Conservation (phyloP, 345 rosid species). For the Ceriops tagal region DNA sequence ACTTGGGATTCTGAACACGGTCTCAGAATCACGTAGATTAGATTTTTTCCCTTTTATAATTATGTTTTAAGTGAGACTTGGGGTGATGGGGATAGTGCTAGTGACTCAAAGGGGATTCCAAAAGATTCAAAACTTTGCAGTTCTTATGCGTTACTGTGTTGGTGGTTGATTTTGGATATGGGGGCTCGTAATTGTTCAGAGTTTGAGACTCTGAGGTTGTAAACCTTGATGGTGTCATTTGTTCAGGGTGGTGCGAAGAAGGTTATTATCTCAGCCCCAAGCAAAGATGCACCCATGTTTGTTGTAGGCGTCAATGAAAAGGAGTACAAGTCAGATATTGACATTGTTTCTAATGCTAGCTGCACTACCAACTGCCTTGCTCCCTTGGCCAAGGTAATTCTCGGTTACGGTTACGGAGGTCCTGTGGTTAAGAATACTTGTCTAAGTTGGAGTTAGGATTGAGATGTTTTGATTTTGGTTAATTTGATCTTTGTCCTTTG, state of each 20-base stretch:
- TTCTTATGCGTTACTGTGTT: no score
- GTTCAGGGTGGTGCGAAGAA: slow-evolving; percentile 93
- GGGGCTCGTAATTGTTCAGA: no score
- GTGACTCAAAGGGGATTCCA: no score
- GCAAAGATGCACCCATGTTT: slow-evolving; percentile 96
- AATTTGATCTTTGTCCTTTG: not conserved
- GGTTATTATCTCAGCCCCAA: slow-evolving; percentile 85
- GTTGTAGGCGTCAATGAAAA: slow-evolving; percentile 88
- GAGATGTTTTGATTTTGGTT: not conserved
- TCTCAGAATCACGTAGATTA: no score
- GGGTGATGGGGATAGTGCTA: no score
- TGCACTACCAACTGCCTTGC: slow-evolving; percentile 98
- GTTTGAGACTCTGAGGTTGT: not conserved
- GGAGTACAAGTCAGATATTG: slow-evolving; percentile 66
- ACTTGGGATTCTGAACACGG: no score
- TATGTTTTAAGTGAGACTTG: no score
- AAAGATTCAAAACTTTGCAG: no score
- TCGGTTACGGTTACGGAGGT: not conserved
- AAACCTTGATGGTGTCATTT: not conserved
- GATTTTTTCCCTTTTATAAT: no score
- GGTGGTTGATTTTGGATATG: no score
- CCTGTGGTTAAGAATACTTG: not conserved
- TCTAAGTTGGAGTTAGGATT: not conserved
- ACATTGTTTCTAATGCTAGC: slow-evolving; percentile 86
- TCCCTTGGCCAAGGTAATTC: slow-evolving; percentile 74